These are phyloP conservation scores for Sarocladiaceae sp. DNA, from an alignment of 2,329 filamentous ascomycete genomes.

Conservation along the genomic window DNA sequence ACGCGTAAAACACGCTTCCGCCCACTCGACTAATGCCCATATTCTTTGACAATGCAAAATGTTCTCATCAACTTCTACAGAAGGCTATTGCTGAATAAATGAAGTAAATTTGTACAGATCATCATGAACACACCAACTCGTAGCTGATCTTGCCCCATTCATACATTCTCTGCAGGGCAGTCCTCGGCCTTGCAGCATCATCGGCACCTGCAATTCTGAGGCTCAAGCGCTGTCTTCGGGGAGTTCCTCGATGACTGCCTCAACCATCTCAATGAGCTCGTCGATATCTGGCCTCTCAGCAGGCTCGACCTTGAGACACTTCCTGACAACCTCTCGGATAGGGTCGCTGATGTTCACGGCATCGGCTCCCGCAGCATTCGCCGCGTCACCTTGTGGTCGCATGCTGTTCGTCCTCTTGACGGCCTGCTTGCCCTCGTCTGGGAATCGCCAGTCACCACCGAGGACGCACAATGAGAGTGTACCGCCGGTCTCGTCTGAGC, in stretches of 20 bases:
- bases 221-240: conserved; percentile 45
- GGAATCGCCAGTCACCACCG: conserved; percentile 94
- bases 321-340: conserved; percentile 82
- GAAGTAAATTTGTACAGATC: too few relatives aligned
- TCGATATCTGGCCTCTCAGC: conserved; percentile 82
- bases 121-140: too few relatives aligned
- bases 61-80: not conserved
- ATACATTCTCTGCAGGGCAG: too few relatives aligned
- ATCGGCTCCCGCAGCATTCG: conserved; percentile 21
- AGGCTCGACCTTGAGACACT: conserved; percentile 82
- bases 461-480: conserved; percentile 89
- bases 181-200: too few relatives aligned
- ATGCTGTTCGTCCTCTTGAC: conserved; percentile 41
- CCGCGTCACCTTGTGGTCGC: conserved; percentile 23
- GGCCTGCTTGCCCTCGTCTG: conserved; percentile 71
- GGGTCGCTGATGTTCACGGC: conserved; percentile 66
- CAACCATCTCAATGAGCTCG: conserved; percentile 75
- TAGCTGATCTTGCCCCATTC: too few relatives aligned
- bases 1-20: not conserved
- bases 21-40: not conserved
- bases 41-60: not conserved
- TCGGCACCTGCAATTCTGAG: not conserved
- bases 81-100: too few relatives aligned
- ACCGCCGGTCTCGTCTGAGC: conserved; percentile 93
- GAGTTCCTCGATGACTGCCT: conserved; percentile 63